A percentile compares a stretch with the other conserved stretches of the same genome.
phyloP scores from a whole-genome alignment of 148 eudicot genomes.

The Chenopodium suecicum region DNA sequence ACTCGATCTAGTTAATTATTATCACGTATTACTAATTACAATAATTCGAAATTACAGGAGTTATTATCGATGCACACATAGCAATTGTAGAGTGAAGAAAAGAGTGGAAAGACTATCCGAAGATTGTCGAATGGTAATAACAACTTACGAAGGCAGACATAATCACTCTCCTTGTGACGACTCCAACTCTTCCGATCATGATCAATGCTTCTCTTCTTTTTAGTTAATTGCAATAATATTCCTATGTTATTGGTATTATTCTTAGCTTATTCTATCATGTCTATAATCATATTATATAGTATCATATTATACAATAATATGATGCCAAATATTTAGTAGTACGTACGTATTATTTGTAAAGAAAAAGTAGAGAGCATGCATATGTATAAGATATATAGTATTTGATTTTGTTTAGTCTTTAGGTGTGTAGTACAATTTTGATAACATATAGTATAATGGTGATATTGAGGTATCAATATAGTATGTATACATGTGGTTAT shows the following conservation, averaged over 20 bases:
- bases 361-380: neutral
- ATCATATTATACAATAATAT: neutral
- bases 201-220: slow-evolving; percentile 60
- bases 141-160: slow-evolving; percentile 85
- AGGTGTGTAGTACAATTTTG: slow-evolving; percentile 10
- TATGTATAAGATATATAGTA: neutral
- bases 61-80: slow-evolving; percentile 77
- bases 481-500: no score
- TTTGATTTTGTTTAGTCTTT: neutral
- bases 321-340: neutral
- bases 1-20: no score
- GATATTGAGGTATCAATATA: neutral
- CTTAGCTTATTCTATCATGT: neutral
- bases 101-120: slow-evolving; percentile 77
- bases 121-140: slow-evolving; percentile 80
- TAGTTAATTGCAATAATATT: slow-evolving; percentile 17
- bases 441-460: neutral
- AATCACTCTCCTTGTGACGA: slow-evolving; percentile 73
- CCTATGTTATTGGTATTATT: neutral
- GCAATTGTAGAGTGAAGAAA: slow-evolving; percentile 79
- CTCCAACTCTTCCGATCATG: slow-evolving; percentile 58
- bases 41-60: slow-evolving; percentile 43
- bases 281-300: neutral
- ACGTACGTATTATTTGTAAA: neutral
- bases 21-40: no score